Evolutionary conservation across 169 alveolate species (phyloP).

Genomic region (Plasmodium malariae): DNA sequence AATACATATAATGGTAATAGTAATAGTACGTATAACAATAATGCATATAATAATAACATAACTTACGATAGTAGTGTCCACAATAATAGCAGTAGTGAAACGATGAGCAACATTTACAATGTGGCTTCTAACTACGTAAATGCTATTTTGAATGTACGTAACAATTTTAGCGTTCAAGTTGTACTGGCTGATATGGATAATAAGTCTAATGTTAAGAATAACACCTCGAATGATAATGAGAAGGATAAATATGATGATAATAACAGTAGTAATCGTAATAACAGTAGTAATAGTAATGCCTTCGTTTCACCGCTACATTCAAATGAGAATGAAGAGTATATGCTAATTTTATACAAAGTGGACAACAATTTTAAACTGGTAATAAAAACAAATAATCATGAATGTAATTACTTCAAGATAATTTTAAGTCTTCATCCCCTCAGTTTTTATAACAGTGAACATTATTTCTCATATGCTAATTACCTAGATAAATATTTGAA

Average conservation of each 20-base stretch:
- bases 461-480: conserved; percentile 5
- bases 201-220: too few relatives aligned
- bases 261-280: background rate
- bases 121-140: conserved; percentile 8
- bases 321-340: conserved; percentile 33
- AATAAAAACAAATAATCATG: conserved; percentile 35
- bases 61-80: background rate
- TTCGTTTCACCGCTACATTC: conserved; percentile 14
- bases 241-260: background rate
- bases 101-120: background rate
- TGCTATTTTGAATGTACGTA: conserved; percentile 12
- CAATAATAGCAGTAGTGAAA: background rate
- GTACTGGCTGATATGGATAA: background rate
- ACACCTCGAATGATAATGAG: background rate
- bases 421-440: conserved; percentile 35
- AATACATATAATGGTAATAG: background rate
- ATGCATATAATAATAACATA: background rate
- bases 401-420: conserved; percentile 19
- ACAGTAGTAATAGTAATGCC: background rate
- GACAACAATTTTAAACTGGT: conserved; percentile 33
- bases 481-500: conserved; percentile 5
- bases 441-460: conserved; percentile 1
- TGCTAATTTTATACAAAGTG: conserved; percentile 32
- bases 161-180: conserved; percentile 10
- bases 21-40: background rate